phyloP scores from a whole-genome alignment of 2,329 filamentous ascomycete species.

The Colletotrichum siamense region DNA sequence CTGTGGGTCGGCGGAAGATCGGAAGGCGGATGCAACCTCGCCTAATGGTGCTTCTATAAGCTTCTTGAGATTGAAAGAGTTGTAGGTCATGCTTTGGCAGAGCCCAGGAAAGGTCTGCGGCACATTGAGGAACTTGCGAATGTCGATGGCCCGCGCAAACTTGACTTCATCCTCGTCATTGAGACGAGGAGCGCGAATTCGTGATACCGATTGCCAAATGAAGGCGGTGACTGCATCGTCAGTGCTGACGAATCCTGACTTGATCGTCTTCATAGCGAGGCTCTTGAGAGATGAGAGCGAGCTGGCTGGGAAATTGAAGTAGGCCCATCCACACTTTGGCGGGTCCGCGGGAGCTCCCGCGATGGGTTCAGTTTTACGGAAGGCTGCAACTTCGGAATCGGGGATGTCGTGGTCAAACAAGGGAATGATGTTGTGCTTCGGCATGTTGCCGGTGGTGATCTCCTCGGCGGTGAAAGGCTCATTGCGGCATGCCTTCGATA shows the following conservation, averaged over 20 bases:
- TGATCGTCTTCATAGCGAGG: constrained; percentile 31
- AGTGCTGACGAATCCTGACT: constrained; percentile 50
- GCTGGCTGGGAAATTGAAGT: constrained; percentile 46
- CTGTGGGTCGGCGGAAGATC: constrained; percentile 39
- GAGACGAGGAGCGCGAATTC: constrained; percentile 43
- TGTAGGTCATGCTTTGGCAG: constrained; percentile 51
- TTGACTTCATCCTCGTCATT: neutral
- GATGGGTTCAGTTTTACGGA: neutral
- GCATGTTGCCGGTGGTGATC: constrained; percentile 44
- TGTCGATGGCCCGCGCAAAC: constrained; percentile 55
- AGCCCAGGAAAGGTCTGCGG: constrained; percentile 52
- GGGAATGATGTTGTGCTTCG: constrained; percentile 40
- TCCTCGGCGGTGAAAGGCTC: constrained; percentile 53
- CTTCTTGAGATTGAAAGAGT: constrained; percentile 31
- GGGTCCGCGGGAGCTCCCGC: neutral
- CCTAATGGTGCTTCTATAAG: constrained; percentile 29
- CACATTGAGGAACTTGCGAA: constrained; percentile 46
- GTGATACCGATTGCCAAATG: constrained; percentile 51
- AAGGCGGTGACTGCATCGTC: constrained; percentile 59
- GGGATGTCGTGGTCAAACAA: constrained; percentile 41
- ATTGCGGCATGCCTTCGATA: constrained; percentile 53
- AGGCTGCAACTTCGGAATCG: constrained; percentile 34
- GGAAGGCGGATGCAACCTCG: constrained; percentile 32
- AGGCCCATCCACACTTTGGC: constrained; percentile 38
- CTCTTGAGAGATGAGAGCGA: constrained; percentile 47